phyloP scores from a whole-genome alignment of 495 filamentous ascomycete species.

The Hyaloscypha hepaticicola region DNA sequence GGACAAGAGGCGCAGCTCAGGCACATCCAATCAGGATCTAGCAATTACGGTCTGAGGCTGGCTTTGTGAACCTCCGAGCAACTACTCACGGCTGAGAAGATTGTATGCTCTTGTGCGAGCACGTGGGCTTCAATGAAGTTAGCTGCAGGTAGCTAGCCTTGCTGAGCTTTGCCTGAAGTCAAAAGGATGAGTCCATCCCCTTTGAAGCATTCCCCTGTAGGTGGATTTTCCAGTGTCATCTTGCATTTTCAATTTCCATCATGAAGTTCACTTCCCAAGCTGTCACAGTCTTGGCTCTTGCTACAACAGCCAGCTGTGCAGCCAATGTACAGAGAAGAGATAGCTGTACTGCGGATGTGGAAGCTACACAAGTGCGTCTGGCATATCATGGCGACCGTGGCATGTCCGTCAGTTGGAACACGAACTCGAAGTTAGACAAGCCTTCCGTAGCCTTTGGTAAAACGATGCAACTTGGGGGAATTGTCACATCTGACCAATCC shows the following conservation, averaged over 20 bases:
- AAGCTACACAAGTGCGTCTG: slow-evolving; percentile 13
- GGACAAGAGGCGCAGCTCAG: neutral
- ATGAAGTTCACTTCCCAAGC: neutral
- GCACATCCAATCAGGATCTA: neutral
- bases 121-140: neutral
- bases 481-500: slow-evolving; percentile 39
- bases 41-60: neutral
- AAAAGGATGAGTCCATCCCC: neutral
- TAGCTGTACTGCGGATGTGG: neutral
- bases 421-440: slow-evolving; percentile 39
- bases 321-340: neutral
- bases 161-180: neutral
- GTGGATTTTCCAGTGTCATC: neutral
- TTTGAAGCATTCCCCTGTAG: neutral
- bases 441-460: slow-evolving; percentile 49
- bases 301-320: neutral
- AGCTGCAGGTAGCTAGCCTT: neutral
- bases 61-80: neutral
- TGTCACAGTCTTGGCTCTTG: neutral
- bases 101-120: neutral
- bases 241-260: neutral
- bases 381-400: slow-evolving; percentile 19
- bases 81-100: neutral
- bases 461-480: slow-evolving; percentile 29
- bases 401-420: slow-evolving; percentile 49